Base-by-base conservation (phyloP, 768 basidiomycete genomes). In the Leccinum variicolor region DNA sequence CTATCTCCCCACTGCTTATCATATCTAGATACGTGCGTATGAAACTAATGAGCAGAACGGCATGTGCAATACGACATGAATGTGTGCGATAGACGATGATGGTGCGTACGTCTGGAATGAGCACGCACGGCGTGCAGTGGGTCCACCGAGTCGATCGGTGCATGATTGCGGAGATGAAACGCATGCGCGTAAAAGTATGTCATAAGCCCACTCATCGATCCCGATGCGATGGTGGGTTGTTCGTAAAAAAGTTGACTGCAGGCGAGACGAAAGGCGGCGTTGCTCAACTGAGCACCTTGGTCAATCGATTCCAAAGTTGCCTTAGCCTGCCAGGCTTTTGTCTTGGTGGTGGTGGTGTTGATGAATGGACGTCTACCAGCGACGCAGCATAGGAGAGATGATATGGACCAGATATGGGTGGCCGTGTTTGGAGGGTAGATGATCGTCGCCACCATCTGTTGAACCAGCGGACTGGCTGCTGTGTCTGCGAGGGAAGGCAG, bases 371-470 rank as follows among this genome's bases (percentile, higher is more conserved):
- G 49, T 73, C 71, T 52, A 58, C 73, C 66, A 73, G 71, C 47
- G 71, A 74, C 57, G 73, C 46, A n/a, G 69, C 50, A 21, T 64
- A 61, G 14, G 69, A 71, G 6, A 73, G 49, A 52, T 61, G 62
- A 57, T 73, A 73, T 39, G 71, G 71, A 15, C 71, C 71, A 6
- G 71, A 73, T 36, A 73, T 74, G 26, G 57, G 34, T 28, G 71
- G 71, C 8, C 71, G 67, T 49, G 63, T 59, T 1, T 69, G 63
- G 7, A 62, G 61, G 28, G 39, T 33, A 5, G 64, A 28, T 1
- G 62, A 21, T 34, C 39, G 69, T 39, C 58, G 69, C 67, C 69
- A 71, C 64, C 71, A 73, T 34, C 52, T 65, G 13, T 62, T 54
- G 29, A 73, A 66, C 71, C 69, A 71, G 34, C 54, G 64, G 1